Evolutionary conservation across 2,329 filamentous ascomycete genomes (phyloP).

Genomic region (Lecanicillium sp.): DNA sequence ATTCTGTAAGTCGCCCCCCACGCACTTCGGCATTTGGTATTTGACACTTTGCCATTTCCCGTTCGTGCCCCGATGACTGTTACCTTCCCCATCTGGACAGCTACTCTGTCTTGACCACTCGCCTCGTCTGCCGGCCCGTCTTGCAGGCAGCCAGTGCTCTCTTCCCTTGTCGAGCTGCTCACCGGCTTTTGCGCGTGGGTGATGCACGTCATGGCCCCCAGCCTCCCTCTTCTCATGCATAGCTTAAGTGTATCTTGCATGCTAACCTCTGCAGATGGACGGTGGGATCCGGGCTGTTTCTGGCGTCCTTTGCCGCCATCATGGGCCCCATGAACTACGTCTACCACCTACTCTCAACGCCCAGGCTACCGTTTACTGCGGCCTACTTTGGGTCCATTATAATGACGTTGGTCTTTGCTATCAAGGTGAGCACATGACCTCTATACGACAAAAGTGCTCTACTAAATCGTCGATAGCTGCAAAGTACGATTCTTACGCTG

Average conservation of each 20-base stretch:
- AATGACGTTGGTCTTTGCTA: conserved; percentile 83
- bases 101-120: conserved; percentile 9
- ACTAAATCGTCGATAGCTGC: conserved; percentile 53
- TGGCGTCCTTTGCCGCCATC: conserved; percentile 86
- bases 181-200: background rate
- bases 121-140: conserved; percentile 3
- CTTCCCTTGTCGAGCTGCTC: background rate
- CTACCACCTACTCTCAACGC: conserved; percentile 75
- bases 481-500: conserved; percentile 77
- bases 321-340: conserved; percentile 85
- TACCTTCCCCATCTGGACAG: background rate
- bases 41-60: conserved; percentile 1
- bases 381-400: conserved; percentile 92
- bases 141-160: background rate
- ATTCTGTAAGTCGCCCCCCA: conserved; percentile 74
- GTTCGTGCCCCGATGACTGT: background rate
- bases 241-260: conserved; percentile 1
- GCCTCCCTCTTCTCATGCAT: background rate
- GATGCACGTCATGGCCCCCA: conserved; percentile 22
- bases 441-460: conserved; percentile 7
- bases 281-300: conserved; percentile 82
- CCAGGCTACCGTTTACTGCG: conserved; percentile 84
- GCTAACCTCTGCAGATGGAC: conserved; percentile 67
- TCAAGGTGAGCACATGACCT: conserved; percentile 66
- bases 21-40: conserved; percentile 13